Conservation (phyloP, 139 green algal species). For the Marvania coccoides region DNA sequence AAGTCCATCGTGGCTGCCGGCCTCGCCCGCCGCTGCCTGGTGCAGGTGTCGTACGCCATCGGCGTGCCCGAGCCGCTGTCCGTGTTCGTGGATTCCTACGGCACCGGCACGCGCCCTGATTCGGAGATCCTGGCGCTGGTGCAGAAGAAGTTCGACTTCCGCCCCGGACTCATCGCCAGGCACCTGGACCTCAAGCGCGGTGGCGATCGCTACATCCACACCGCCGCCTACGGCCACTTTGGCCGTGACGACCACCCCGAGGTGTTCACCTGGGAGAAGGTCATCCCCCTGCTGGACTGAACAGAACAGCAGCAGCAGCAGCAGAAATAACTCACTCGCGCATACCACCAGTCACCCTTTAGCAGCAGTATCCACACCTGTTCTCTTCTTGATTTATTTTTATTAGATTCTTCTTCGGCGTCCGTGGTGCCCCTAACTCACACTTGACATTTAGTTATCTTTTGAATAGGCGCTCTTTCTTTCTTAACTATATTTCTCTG, state of each 20-base stretch:
- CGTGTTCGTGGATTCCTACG: slow-evolving; percentile 96
- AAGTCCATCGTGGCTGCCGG: slow-evolving; percentile 93
- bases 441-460: too few relatives aligned
- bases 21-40: slow-evolving; percentile 75
- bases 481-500: too few relatives aligned
- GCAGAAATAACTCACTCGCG: too few relatives aligned
- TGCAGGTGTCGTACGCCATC: slow-evolving; percentile 96
- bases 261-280: slow-evolving; percentile 92
- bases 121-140: slow-evolving; percentile 75
- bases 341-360: background rate
- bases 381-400: background rate
- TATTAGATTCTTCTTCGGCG: too few relatives aligned
- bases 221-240: slow-evolving; percentile 95
- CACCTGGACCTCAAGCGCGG: slow-evolving; percentile 89
- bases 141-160: slow-evolving; percentile 92
- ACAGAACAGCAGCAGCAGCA: too few relatives aligned
- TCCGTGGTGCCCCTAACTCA: too few relatives aligned
- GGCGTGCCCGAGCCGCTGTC: slow-evolving; percentile 94
- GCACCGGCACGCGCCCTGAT: slow-evolving; percentile 87
- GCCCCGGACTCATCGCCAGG: slow-evolving; percentile 82
- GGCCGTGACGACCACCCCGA: slow-evolving; percentile 77
- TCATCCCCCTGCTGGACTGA: slow-evolving; percentile 19
- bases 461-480: too few relatives aligned
- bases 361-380: background rate
- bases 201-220: slow-evolving; percentile 90